Percentiles rank a stretch among this genome's conserved stretches.
These are phyloP conservation scores for Graphilbum sp. DNA, from an alignment of 2,329 filamentous ascomycete genomes.

Conservation along the genomic window DNA sequence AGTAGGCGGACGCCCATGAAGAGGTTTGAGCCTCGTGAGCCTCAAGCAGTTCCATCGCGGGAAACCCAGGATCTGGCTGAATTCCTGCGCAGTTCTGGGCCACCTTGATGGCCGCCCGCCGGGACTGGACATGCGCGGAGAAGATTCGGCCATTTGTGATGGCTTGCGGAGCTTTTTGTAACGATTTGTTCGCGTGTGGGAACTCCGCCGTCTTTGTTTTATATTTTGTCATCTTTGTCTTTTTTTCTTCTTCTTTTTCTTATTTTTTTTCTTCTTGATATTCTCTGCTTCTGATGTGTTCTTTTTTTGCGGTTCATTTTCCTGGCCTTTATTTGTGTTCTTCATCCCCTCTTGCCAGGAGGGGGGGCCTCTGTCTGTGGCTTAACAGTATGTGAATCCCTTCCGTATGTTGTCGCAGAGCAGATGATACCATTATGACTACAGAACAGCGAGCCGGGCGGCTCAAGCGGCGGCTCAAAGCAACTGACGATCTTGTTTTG, in stretches of 20 bases:
- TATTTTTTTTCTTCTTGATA: neutral
- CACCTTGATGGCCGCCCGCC: no score
- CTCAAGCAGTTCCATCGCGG: constrained; percentile 21
- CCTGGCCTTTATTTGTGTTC: neutral
- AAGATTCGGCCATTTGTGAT: no score
- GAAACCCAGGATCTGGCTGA: constrained; percentile 53
- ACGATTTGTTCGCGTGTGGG: no score
- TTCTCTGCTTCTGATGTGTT: neutral
- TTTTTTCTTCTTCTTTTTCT: neutral
- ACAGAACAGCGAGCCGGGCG: neutral
- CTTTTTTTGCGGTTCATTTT: neutral
- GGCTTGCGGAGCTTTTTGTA: no score
- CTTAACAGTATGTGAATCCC: no score
- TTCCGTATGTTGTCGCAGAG: no score
- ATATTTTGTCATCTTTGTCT: neutral
- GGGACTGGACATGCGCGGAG: no score
- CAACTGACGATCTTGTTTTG: no score
- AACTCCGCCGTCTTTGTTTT: no score
- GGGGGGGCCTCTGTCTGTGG: no score
- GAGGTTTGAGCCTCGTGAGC: constrained; percentile 40
- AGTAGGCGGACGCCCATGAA: constrained; percentile 33
- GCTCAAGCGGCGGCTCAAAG: no score
- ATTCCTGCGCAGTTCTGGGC: constrained; percentile 54
- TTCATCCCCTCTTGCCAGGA: neutral
- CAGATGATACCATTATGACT: neutral